Evolutionary conservation across 2,329 filamentous ascomycete genomes (phyloP).

Genomic region (Diplodia scrobiculata): DNA sequence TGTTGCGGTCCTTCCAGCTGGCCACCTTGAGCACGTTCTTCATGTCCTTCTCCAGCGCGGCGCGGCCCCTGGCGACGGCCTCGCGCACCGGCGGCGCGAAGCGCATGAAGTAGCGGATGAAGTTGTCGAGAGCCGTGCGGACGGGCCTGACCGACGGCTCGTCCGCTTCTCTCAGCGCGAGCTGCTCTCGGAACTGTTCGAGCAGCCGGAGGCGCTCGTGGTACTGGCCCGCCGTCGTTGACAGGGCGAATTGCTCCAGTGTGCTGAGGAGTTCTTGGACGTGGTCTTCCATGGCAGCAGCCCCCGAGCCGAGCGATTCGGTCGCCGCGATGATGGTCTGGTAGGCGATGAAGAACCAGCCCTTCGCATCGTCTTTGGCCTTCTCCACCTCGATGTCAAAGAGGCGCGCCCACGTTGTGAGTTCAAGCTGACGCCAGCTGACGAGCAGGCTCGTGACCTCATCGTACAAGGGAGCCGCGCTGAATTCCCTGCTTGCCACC

Average conservation of each 20-base stretch:
- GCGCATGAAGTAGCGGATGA: slow-evolving; percentile 72
- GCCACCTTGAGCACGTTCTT: slow-evolving; percentile 89
- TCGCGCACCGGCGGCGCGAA: slow-evolving; percentile 69
- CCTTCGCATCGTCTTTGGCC: slow-evolving; percentile 74
- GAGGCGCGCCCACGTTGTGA: slow-evolving; percentile 87
- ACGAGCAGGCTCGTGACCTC: slow-evolving; percentile 78
- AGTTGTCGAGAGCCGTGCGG: slow-evolving; percentile 69
- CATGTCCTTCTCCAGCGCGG: slow-evolving; percentile 83
- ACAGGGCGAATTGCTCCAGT: slow-evolving; percentile 75
- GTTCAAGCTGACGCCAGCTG: slow-evolving; percentile 84
- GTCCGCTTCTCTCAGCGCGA: slow-evolving; percentile 63
- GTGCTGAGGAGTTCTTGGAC: slow-evolving; percentile 70
- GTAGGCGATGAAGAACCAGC: slow-evolving; percentile 97
- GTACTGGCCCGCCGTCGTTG: slow-evolving; percentile 80
- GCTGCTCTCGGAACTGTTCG: slow-evolving; percentile 61
- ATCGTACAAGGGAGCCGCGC: slow-evolving; percentile 70
- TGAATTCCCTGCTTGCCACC: slow-evolving; percentile 80
- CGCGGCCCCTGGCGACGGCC: slow-evolving; percentile 66
- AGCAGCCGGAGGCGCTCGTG: slow-evolving; percentile 71
- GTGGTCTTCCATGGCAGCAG: slow-evolving; percentile 64
- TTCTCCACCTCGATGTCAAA: slow-evolving; percentile 81
- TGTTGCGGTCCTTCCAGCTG: slow-evolving; percentile 98
- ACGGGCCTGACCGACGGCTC: slow-evolving; percentile 56
- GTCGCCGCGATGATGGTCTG: slow-evolving; percentile 81
- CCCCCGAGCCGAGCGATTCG: slow-evolving; percentile 61